These are phyloP conservation scores for Aristolochia fimbriata DNA, from an alignment of 164 flowering plant genomes.

Conservation along the genomic window DNA sequence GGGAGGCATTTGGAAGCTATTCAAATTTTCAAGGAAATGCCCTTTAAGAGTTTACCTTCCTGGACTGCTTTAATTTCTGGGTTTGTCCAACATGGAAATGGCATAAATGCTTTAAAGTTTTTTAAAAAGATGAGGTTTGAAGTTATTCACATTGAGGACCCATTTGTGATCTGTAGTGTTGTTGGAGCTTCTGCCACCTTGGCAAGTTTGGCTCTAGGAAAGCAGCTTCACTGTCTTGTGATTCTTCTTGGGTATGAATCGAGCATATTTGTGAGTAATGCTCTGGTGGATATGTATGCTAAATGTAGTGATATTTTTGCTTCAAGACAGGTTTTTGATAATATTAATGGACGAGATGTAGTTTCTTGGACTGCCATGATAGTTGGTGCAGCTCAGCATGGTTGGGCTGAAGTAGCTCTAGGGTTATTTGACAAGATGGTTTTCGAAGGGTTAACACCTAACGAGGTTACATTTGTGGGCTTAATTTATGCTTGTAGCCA, in stretches of 20 bases:
- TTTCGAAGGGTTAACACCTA: slow-evolving; percentile 48
- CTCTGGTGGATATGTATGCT: slow-evolving; percentile 77
- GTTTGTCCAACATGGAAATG: slow-evolving; percentile 55
- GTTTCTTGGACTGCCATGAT: slow-evolving; percentile 90
- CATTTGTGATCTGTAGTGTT: slow-evolving; percentile 57
- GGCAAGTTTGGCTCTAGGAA: slow-evolving; percentile 53
- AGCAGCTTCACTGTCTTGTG: slow-evolving; percentile 59
- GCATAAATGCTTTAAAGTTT: slow-evolving; percentile 27
- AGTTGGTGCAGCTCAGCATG: slow-evolving; percentile 81
- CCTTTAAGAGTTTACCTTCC: slow-evolving; percentile 34
- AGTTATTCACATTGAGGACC: slow-evolving; percentile 40
- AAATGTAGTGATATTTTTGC: slow-evolving; percentile 67
- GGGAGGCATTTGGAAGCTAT: slow-evolving; percentile 50
- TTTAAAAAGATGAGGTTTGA: slow-evolving; percentile 51
- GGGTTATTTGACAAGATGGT: slow-evolving; percentile 55
- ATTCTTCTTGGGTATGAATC: slow-evolving; percentile 52
- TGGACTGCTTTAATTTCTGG: slow-evolving; percentile 90
- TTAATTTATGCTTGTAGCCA: slow-evolving; percentile 85
- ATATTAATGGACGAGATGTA: slow-evolving; percentile 41
- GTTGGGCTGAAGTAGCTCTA: slow-evolving; percentile 61
- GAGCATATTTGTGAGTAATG: slow-evolving; percentile 51
- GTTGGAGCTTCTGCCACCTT: slow-evolving; percentile 62
- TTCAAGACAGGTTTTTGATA: slow-evolving; percentile 39
- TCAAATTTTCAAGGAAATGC: slow-evolving; percentile 34
- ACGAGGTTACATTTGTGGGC: slow-evolving; percentile 80